phyloP scores from a whole-genome alignment of 352 stramenopile species.

The Phytophthora idaei region DNA sequence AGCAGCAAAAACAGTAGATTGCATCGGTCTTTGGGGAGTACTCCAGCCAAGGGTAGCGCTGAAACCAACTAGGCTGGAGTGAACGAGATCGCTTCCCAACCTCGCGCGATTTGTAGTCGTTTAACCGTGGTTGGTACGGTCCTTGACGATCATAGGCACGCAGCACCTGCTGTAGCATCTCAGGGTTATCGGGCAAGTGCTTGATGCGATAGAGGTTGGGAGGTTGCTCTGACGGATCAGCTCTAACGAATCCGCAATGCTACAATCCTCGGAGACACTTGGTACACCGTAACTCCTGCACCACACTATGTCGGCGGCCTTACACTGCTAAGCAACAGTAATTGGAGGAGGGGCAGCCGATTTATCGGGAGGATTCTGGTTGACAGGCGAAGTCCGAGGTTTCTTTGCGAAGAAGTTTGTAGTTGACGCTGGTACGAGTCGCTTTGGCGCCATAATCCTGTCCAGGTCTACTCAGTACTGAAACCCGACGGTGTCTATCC shows the following conservation, averaged over 20 bases:
- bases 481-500: too few relatives aligned
- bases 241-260: not conserved
- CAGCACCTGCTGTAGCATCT: not conserved
- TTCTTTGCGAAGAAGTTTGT: not conserved
- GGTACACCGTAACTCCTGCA: not conserved
- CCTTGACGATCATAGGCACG: not conserved
- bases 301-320: not conserved
- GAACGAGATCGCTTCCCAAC: not conserved
- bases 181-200: not conserved
- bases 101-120: not conserved
- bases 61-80: not conserved
- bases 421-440: not conserved
- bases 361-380: not conserved
- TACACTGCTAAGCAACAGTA: too few relatives aligned
- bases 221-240: not conserved
- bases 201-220: not conserved
- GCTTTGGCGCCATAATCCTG: not conserved
- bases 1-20: not conserved
- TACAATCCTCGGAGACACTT: not conserved
- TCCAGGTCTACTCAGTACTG: too few relatives aligned
- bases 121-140: not conserved
- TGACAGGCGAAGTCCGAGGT: not conserved
- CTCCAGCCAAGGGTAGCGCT: not conserved
- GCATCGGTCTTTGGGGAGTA: not conserved
- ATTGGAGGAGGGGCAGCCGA: too few relatives aligned